Evolutionary conservation across 1,139 yeast genomes (phyloP).

Genomic region (Scheffersomyces parashehatae): DNA sequence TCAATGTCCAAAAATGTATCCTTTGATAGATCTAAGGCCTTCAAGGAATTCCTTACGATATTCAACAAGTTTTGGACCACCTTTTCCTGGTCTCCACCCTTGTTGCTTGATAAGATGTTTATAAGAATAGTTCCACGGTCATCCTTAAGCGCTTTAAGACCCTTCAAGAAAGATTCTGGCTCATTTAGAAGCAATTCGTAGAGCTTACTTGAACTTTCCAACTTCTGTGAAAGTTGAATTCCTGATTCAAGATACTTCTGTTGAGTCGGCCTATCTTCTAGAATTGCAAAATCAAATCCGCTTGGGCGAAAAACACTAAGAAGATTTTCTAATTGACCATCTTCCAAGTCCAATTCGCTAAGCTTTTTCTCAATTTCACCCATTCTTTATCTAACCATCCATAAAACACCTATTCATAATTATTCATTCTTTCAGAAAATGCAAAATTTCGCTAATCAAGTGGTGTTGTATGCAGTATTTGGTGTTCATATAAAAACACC

Average conservation of each 20-base stretch:
- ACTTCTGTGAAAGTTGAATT: neutral
- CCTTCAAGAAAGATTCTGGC: conserved; percentile 18
- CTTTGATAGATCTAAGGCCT: conserved; percentile 1
- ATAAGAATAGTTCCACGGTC: conserved; percentile 14
- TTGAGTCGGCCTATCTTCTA: no score
- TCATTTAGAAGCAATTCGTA: conserved; percentile 21
- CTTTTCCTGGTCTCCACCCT: conserved; percentile 4
- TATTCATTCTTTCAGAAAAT: no score
- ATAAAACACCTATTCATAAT: no score
- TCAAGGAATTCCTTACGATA: conserved; percentile 8
- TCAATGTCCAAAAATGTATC: conserved; percentile 5
- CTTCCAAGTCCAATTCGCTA: no score
- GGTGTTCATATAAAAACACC: no score
- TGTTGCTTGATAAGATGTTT: conserved; percentile 12
- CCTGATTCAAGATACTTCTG: neutral
- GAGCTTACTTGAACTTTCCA: conserved; percentile 6
- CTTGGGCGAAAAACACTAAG: no score
- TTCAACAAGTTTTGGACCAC: conserved; percentile 14
- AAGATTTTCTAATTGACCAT: no score
- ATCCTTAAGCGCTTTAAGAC: conserved; percentile 19
- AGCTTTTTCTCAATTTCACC: no score
- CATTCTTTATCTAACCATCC: no score
- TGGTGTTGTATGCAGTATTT: no score
- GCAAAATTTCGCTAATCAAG: no score
- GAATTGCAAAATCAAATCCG: no score